These are phyloP conservation scores for Fusarium xylarioides DNA, from an alignment of 2,329 filamentous ascomycete genomes.

Conservation along the genomic window DNA sequence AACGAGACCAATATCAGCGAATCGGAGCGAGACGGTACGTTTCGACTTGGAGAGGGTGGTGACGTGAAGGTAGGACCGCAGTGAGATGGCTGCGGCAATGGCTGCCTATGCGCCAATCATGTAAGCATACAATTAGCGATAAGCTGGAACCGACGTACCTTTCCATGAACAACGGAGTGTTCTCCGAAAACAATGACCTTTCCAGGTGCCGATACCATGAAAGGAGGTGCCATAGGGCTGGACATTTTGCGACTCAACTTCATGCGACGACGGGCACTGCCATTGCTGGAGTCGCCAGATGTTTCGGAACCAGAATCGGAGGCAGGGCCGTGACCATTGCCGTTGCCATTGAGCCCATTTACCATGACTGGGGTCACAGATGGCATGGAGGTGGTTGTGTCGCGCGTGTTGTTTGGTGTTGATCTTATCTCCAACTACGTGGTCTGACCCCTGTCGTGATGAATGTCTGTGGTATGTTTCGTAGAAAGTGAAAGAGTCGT, in stretches of 20 bases:
- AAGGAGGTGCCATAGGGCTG: conserved; percentile 80
- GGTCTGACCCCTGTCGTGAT: conserved; percentile 8
- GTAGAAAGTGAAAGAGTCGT: background rate
- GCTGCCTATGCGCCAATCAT: conserved; percentile 68
- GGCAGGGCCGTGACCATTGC: conserved; percentile 21
- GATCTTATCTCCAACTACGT: conserved; percentile 16
- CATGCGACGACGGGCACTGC: conserved; percentile 48
- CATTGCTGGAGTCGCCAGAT: conserved; percentile 45
- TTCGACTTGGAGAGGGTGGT: conserved; percentile 93
- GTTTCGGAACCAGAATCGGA: conserved; percentile 40
- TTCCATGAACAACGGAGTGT: conserved; percentile 97
- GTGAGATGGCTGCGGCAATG: conserved; percentile 92
- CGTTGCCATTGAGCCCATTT: conserved; percentile 35
- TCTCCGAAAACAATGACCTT: conserved; percentile 99
- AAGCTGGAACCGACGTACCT: conserved; percentile 60
- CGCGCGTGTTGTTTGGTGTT: conserved; percentile 23
- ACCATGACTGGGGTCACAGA: conserved; percentile 35
- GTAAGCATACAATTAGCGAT: conserved; percentile 28
- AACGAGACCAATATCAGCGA: conserved; percentile 87
- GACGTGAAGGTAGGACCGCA: conserved; percentile 95
- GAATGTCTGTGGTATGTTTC: conserved; percentile 10
- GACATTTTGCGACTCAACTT: conserved; percentile 65
- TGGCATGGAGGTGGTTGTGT: conserved; percentile 30
- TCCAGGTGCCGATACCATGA: conserved; percentile 97
- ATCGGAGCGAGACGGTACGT: conserved; percentile 85